phyloP scores from a whole-genome alignment of 2,329 filamentous ascomycete genomes.

The Alternaria infectoria region DNA sequence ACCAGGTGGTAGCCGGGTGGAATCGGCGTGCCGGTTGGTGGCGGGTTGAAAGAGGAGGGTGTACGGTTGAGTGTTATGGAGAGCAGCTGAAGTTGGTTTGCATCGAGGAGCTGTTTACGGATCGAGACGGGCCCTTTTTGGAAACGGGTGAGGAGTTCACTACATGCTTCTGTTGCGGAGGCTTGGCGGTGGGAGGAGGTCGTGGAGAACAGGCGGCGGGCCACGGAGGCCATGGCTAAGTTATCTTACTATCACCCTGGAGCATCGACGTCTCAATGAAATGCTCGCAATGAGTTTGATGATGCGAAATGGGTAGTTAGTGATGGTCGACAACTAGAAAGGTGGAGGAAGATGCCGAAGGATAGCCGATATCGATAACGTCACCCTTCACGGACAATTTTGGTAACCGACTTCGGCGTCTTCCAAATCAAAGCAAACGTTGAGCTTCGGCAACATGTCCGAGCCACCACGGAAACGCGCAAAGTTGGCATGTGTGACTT shows the following conservation, averaged over 20 bases:
- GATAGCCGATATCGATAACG: constrained; percentile 32
- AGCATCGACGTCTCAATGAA: no score
- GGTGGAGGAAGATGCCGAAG: not conserved
- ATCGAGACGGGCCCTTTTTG: constrained; percentile 34
- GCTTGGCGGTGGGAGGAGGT: constrained; percentile 15
- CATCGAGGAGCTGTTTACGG: constrained; percentile 40
- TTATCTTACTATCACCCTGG: no score
- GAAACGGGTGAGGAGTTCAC: constrained; percentile 41
- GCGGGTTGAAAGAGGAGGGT: constrained; percentile 25
- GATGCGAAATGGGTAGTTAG: not conserved
- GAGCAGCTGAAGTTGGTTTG: constrained; percentile 43
- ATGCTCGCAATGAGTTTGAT: not conserved
- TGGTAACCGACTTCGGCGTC: constrained; percentile 35
- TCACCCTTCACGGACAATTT: not conserved
- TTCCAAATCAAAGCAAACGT: constrained; percentile 14
- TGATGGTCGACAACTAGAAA: not conserved
- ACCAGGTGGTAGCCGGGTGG: constrained; percentile 81
- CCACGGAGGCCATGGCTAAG: constrained; percentile 19
- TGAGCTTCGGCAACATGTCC: constrained; percentile 19
- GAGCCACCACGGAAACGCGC: constrained; percentile 44
- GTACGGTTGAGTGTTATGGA: constrained; percentile 36
- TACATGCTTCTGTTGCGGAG: constrained; percentile 39
- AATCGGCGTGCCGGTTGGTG: constrained; percentile 46
- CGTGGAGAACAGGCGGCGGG: constrained; percentile 29
- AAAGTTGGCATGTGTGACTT: constrained; percentile 53